These are phyloP conservation scores for Paecilomyces sp. DNA, from an alignment of 2,329 filamentous ascomycete species.

Conservation along the genomic window DNA sequence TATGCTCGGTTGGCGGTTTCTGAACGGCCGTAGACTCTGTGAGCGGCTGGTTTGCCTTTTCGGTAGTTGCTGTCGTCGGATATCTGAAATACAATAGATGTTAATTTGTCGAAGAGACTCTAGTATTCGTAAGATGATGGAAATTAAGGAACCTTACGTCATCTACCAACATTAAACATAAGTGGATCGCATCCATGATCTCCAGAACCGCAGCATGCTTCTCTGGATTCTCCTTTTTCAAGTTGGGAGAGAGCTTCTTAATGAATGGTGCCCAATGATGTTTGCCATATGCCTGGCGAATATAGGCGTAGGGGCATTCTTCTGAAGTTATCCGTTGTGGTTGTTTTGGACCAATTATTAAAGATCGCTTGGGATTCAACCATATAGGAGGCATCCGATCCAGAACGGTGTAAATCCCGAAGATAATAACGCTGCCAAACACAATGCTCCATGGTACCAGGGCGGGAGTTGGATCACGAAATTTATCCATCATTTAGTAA, in stretches of 20 bases:
- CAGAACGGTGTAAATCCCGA: neutral
- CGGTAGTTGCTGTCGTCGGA: slow-evolving; percentile 14
- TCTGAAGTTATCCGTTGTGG: slow-evolving; percentile 8
- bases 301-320: slow-evolving; percentile 14
- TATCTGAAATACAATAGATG: slow-evolving; percentile 5
- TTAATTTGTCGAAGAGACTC: neutral
- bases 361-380: slow-evolving; percentile 9
- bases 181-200: slow-evolving; percentile 17
- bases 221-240: slow-evolving; percentile 7
- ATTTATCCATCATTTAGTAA: neutral
- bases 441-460: neutral
- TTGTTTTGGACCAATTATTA: slow-evolving; percentile 10
- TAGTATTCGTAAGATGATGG: neutral
- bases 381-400: slow-evolving; percentile 1
- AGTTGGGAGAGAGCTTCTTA: slow-evolving; percentile 10
- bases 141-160: slow-evolving; percentile 7
- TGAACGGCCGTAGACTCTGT: slow-evolving; percentile 12
- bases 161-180: slow-evolving; percentile 17
- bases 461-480: neutral
- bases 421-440: neutral
- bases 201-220: slow-evolving; percentile 14
- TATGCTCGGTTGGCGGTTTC: slow-evolving; percentile 18
- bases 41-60: slow-evolving; percentile 13
- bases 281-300: slow-evolving; percentile 13
- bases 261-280: slow-evolving; percentile 15